A percentile compares a stretch with the other conserved stretches of the same genome.
Conservation (phyloP, 2,329 filamentous ascomycete genomes). For the Fonsecaea multimorphosa region DNA sequence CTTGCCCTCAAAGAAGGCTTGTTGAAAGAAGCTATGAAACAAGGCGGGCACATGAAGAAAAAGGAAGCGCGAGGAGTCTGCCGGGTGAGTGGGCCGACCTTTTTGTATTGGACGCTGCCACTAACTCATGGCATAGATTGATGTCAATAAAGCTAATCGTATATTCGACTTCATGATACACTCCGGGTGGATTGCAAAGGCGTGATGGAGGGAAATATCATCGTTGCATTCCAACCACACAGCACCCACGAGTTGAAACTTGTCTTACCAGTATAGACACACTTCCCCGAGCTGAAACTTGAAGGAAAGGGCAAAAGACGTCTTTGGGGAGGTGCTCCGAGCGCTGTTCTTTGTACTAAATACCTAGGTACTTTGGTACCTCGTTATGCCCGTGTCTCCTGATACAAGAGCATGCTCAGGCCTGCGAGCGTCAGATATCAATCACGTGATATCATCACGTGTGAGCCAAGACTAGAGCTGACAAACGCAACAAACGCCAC, state of each 20-base stretch:
- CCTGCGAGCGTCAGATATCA: neutral
- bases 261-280: neutral
- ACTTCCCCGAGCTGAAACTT: neutral
- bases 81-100: conserved; percentile 50
- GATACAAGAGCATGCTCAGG: neutral
- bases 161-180: conserved; percentile 96
- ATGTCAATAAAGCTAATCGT: conserved; percentile 80
- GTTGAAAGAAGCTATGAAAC: conserved; percentile 87
- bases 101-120: neutral
- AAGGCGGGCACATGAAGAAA: conserved; percentile 87
- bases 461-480: neutral
- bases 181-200: conserved; percentile 88
- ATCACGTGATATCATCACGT: neutral
- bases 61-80: conserved; percentile 90
- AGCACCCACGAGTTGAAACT: neutral
- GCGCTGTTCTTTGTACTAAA: neutral
- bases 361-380: neutral
- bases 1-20: conserved; percentile 91
- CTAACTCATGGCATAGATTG: conserved; percentile 60
- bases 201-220: conserved; percentile 50
- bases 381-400: neutral
- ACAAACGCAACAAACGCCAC: neutral
- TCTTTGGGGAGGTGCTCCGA: neutral
- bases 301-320: neutral
- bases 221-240: neutral